Percentiles rank a stretch among this genome's conserved stretches.
Evolutionary conservation across 352 stramenopile species (phyloP).

Genomic region (Phytopythium oedochilum): DNA sequence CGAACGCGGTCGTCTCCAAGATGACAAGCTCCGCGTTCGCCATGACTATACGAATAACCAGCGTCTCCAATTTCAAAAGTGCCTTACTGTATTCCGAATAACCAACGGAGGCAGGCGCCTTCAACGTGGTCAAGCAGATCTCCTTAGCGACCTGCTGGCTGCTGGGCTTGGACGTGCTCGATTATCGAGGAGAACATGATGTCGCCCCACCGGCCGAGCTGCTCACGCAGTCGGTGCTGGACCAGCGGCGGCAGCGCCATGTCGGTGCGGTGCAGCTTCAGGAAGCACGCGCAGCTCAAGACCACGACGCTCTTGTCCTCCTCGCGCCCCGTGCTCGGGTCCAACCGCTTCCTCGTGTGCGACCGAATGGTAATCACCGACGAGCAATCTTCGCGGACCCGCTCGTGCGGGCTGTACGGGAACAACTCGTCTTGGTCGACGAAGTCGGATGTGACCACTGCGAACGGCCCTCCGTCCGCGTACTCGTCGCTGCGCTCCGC

Average conservation of each 20-base stretch:
- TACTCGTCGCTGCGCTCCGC: conserved; percentile 13
- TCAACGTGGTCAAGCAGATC: too few relatives aligned
- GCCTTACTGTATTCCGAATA: too few relatives aligned
- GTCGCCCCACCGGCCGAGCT: conserved; percentile 35
- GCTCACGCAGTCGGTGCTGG: conserved; percentile 30
- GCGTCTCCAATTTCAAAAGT: too few relatives aligned
- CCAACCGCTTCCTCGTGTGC: conserved; percentile 9
- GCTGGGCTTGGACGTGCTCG: conserved; percentile 11
- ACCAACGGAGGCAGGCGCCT: too few relatives aligned
- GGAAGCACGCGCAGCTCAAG: conserved; percentile 20
- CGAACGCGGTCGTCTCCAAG: conserved; percentile 6
- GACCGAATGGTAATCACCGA: conserved; percentile 17
- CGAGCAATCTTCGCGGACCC: conserved; percentile 27
- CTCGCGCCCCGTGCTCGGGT: background rate
- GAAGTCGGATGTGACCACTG: conserved; percentile 22
- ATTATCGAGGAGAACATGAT: conserved; percentile 26
- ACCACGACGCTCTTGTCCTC: conserved; percentile 24
- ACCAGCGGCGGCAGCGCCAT: conserved; percentile 16
- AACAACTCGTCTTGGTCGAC: conserved; percentile 38
- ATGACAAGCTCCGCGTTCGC: conserved; percentile 5
- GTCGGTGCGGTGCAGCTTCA: conserved; percentile 17
- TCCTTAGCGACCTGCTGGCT: background rate
- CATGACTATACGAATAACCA: too few relatives aligned
- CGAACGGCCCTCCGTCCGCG: conserved; percentile 13
- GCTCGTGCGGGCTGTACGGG: conserved; percentile 20